A percentile compares a stretch with the other conserved stretches of the same genome.
These are phyloP conservation scores for Neurospora sp. DNA, from an alignment of 495 filamentous ascomycete species.

Conservation along the genomic window DNA sequence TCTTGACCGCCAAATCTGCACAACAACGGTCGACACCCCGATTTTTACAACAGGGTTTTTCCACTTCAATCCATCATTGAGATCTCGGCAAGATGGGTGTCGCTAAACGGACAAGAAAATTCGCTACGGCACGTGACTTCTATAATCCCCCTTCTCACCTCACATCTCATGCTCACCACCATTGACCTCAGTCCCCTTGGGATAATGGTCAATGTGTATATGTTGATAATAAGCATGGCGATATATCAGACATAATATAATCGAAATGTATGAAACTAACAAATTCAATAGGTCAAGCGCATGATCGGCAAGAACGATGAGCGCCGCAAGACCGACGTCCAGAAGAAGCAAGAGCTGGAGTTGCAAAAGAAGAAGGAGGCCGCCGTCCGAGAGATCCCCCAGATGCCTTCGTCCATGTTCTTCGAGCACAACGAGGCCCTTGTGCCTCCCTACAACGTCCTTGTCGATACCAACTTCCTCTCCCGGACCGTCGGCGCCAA, in stretches of 20 bases:
- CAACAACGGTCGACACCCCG: not conserved
- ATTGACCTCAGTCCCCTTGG: not conserved
- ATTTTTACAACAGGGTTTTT: not conserved
- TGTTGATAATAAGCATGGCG: not conserved
- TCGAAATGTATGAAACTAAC: slow-evolving; percentile 6
- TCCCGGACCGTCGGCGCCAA: slow-evolving; percentile 85
- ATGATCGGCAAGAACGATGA: slow-evolving; percentile 53
- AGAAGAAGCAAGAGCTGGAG: slow-evolving; percentile 40
- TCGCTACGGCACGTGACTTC: slow-evolving; percentile 19
- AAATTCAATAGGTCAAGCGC: slow-evolving; percentile 42
- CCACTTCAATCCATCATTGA: not conserved
- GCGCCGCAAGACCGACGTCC: slow-evolving; percentile 47
- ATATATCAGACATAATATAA: not conserved
- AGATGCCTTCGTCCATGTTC: slow-evolving; percentile 82
- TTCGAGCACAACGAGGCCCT: slow-evolving; percentile 90
- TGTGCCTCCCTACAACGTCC: slow-evolving; percentile 43
- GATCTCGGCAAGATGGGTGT: slow-evolving; percentile 19
- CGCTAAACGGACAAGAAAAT: slow-evolving; percentile 23
- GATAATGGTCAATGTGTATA: not conserved
- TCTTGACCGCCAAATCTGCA: not conserved
- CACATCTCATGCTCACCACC: not conserved
- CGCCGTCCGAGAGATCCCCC: slow-evolving; percentile 59
- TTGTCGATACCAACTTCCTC: slow-evolving; percentile 82
- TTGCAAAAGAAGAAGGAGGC: slow-evolving; percentile 49
- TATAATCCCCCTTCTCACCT: not conserved